Evolutionary conservation across 140 eudicot species (phyloP).

Genomic region (Oenanthe javanica): DNA sequence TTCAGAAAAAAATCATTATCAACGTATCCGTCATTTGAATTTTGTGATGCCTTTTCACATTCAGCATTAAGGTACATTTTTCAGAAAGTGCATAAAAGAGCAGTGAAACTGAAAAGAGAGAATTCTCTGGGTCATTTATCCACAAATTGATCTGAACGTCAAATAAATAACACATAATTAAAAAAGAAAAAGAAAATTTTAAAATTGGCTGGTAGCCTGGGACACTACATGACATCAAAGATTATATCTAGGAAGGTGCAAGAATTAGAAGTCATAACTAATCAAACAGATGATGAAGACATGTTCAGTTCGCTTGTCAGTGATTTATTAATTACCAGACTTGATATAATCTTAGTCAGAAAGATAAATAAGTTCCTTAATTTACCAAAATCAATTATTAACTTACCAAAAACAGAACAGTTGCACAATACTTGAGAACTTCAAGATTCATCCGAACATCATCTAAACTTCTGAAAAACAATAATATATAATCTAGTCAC

Average conservation of each 20-base stretch:
- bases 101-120: not conserved
- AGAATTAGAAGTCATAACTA: not conserved
- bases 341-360: not conserved
- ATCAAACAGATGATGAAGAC: not conserved
- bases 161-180: not conserved
- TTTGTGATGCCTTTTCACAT: not conserved
- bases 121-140: not conserved
- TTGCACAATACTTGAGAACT: slow-evolving; percentile 78
- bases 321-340: not conserved
- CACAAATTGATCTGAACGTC: not conserved
- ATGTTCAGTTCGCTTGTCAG: not conserved
- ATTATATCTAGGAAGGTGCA: not conserved
- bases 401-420: slow-evolving; percentile 83
- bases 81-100: not conserved
- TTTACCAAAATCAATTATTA: slow-evolving; percentile 3
- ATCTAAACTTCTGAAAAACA: slow-evolving; percentile 75
- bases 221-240: not conserved
- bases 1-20: not conserved
- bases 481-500: slow-evolving; percentile 6
- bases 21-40: not conserved
- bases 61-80: not conserved
- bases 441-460: slow-evolving; percentile 95
- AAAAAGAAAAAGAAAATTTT: not conserved
- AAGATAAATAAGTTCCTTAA: not conserved
- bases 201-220: not conserved